Conservation (phyloP, 768 basidiomycete species). For the Clathrus columnatus region DNA sequence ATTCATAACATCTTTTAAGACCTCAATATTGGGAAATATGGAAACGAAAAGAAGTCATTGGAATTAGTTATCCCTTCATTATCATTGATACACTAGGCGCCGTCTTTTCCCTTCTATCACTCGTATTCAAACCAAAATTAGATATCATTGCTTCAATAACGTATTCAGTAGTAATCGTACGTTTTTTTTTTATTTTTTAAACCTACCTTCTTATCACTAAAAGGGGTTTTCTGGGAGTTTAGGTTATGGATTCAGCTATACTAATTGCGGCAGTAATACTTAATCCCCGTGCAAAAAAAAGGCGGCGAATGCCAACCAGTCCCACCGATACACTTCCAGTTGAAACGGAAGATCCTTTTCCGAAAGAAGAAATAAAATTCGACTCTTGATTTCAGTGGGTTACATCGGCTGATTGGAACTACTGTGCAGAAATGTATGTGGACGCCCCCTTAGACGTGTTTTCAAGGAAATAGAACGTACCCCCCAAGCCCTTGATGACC, state of each 20-base stretch:
- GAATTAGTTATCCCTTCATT: slow-evolving; percentile 66
- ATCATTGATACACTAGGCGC: slow-evolving; percentile 60
- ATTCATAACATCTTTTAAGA: slow-evolving; percentile 20
- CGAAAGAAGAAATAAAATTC: not conserved
- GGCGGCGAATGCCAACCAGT: not conserved
- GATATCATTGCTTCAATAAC: slow-evolving; percentile 55
- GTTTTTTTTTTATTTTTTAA: slow-evolving; percentile 16
- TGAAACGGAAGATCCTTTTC: not conserved
- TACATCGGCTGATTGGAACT: not conserved
- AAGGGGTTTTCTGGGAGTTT: not conserved
- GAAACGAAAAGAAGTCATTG: slow-evolving; percentile 50
- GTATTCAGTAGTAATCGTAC: slow-evolving; percentile 55
- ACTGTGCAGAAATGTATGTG: not conserved
- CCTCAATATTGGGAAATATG: slow-evolving; percentile 77
- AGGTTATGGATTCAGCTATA: slow-evolving; percentile 57
- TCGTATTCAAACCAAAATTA: slow-evolving; percentile 56
- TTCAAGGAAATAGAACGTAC: too few species aligned
- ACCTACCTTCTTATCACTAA: not conserved
- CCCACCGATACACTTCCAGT: not conserved
- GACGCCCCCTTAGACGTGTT: too few species aligned
- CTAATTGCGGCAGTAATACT: slow-evolving; percentile 54
- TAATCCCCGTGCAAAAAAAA: slow-evolving; percentile 39
- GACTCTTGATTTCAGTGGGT: too few species aligned
- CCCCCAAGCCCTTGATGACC: too few species aligned
- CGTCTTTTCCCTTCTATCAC: slow-evolving; percentile 58